These are phyloP conservation scores for Lasiodiplodia gonubiensis DNA, from an alignment of 2,329 filamentous ascomycete genomes.

Conservation along the genomic window DNA sequence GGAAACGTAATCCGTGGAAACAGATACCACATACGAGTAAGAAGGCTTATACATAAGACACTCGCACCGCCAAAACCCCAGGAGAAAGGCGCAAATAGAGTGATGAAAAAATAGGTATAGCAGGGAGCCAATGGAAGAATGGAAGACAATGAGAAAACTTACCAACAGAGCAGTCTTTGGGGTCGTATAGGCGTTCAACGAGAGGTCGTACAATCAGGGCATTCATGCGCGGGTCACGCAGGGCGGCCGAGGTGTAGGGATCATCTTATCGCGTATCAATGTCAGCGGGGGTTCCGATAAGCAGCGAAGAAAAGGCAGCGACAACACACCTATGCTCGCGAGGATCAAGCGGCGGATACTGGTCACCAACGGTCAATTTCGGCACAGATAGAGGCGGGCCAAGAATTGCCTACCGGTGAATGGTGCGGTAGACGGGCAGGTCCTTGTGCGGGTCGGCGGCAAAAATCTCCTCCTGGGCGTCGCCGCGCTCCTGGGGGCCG, in stretches of 20 bases:
- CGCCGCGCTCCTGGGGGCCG: constrained; percentile 53
- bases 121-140: background rate
- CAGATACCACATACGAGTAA: too few species aligned
- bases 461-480: constrained; percentile 47
- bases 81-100: too few species aligned
- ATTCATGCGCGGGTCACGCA: constrained; percentile 82
- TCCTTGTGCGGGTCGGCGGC: constrained; percentile 63
- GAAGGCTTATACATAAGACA: too few species aligned
- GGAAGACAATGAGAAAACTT: constrained; percentile 34
- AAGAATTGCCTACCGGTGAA: constrained; percentile 62
- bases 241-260: constrained; percentile 73
- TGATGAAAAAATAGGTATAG: background rate
- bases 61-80: too few species aligned
- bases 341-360: constrained; percentile 54
- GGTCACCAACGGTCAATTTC: constrained; percentile 8
- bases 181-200: constrained; percentile 81
- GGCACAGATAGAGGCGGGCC: background rate
- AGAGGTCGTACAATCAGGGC: constrained; percentile 78
- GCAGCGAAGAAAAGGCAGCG: background rate
- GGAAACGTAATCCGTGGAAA: too few species aligned
- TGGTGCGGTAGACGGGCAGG: constrained; percentile 77
- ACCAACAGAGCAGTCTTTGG: constrained; percentile 80
- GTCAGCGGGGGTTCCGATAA: background rate
- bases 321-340: constrained; percentile 51
- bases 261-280: constrained; percentile 54